Conservation (phyloP, 2,329 filamentous ascomycete species). For the Phyllosticta citriasiana region DNA sequence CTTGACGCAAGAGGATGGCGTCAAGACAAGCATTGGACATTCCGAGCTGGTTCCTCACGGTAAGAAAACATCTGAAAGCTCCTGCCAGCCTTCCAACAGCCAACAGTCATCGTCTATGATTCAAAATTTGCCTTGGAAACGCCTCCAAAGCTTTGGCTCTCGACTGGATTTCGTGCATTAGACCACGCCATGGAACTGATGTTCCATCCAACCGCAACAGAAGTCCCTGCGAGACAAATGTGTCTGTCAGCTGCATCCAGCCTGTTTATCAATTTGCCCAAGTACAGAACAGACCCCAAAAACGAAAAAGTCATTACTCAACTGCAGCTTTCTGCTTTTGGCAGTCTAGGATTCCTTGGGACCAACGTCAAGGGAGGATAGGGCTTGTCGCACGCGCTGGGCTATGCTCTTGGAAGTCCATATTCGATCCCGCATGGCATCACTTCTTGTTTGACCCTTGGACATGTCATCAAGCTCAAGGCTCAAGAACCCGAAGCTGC, state of each 20-base stretch:
- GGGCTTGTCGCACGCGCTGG: conserved; percentile 38
- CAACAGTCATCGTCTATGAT: not conserved
- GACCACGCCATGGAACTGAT: conserved; percentile 47
- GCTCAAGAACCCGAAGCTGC: conserved; percentile 35
- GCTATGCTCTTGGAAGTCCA: conserved; percentile 45
- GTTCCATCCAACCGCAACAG: conserved; percentile 43
- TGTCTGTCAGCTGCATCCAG: conserved; percentile 35
- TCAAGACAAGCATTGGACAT: conserved; percentile 39
- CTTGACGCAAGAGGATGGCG: conserved; percentile 39
- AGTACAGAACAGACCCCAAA: conserved; percentile 36
- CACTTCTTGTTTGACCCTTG: conserved; percentile 45
- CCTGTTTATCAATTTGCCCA: conserved; percentile 39
- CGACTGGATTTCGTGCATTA: conserved; percentile 43
- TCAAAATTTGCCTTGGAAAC: conserved; percentile 41
- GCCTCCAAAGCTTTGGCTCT: conserved; percentile 39
- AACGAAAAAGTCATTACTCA: conserved; percentile 41
- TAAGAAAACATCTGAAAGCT: not conserved
- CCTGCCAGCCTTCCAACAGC: not conserved
- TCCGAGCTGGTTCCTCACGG: conserved; percentile 35
- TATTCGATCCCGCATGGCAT: conserved; percentile 49
- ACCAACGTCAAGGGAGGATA: conserved; percentile 41
- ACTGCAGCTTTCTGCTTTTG: conserved; percentile 44
- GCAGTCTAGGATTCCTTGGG: conserved; percentile 40
- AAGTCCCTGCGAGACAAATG: conserved; percentile 41
- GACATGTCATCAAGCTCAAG: conserved; percentile 45